Evolutionary conservation across 768 basidiomycete genomes (phyloP), one percentile per base, ranked within the genome.

Genomic region (Panaeolus papilionaceus): DNA sequence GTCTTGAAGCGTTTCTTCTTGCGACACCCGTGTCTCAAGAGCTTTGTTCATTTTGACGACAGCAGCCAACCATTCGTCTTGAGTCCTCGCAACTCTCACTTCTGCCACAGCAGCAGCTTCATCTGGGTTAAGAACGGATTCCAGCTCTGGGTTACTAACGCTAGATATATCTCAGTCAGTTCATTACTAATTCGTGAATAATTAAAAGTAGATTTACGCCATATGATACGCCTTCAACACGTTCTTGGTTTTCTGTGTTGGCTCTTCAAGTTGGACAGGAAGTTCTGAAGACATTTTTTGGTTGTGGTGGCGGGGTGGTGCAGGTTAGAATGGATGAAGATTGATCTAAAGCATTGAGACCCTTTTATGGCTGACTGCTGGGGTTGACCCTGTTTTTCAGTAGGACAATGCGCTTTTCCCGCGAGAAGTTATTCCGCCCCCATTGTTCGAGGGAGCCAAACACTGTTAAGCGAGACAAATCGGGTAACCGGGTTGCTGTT

Each of bases 371-470:
- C 14, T 49, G 6, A 11, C 11, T 54, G 51, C n/a, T 20, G 1
- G 23, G 6, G 8, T 37, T 28, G 54, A 58, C 54, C 54, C 54
- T 58, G 47, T 9, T 51, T 51, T 51, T 51, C 47, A 51, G 47
- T 7, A 51, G 28, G 54, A 58, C 54, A 58, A 58, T 58, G 28
- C 26, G 28, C 14, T 58, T 58, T 33, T 58, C 54, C 28, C 54
- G 54, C 28, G 28, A 58, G 12, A 16, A 28, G 2, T 9, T 14
- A 51, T 26, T 20, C 49, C 18, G 23, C 8, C 23, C 49, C 54
- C 26, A 58, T 33, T 58, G 47, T 51, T 51, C 47, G 47, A 51
- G 47, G 45, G 23, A 51, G 47, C 47, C 47, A 51, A 51, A 51
- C 47, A 51, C 26, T 51, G 26, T 51, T 20, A 51, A 23, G n/a